These are phyloP conservation scores for Annona squamosa DNA, from an alignment of 164 flowering plant species.

Conservation along the genomic window DNA sequence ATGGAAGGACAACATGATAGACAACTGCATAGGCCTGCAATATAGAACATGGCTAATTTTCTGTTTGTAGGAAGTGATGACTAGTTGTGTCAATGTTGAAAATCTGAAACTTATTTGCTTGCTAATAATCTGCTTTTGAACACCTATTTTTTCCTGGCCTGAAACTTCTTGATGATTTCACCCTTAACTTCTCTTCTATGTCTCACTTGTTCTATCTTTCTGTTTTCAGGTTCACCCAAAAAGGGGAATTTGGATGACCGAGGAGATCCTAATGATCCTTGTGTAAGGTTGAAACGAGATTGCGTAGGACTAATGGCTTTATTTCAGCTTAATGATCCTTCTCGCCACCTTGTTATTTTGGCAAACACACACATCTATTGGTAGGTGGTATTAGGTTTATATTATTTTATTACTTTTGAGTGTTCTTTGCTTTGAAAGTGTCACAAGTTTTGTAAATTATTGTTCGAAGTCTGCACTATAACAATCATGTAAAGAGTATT, in stretches of 20 bases:
- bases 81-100: background rate
- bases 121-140: too few relatives aligned
- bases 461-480: background rate
- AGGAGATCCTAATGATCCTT: constrained; percentile 83
- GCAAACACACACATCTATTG: constrained; percentile 95
- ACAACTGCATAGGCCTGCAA: too few relatives aligned
- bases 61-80: too few relatives aligned
- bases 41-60: too few relatives aligned
- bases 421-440: background rate
- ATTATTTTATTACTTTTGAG: background rate
- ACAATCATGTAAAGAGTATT: background rate
- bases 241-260: constrained; percentile 24
- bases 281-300: constrained; percentile 83
- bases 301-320: constrained; percentile 92
- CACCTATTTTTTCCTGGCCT: too few relatives aligned
- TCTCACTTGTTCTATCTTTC: background rate
- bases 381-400: constrained; percentile 26
- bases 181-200: background rate
- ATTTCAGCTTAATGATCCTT: constrained; percentile 53
- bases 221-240: constrained; percentile 27
- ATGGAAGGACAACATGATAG: too few relatives aligned
- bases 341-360: constrained; percentile 52
- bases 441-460: background rate
- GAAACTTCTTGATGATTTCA: background rate
- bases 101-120: background rate